Conservation (phyloP, 208 protist species). For the Borovskyia barvae region DNA sequence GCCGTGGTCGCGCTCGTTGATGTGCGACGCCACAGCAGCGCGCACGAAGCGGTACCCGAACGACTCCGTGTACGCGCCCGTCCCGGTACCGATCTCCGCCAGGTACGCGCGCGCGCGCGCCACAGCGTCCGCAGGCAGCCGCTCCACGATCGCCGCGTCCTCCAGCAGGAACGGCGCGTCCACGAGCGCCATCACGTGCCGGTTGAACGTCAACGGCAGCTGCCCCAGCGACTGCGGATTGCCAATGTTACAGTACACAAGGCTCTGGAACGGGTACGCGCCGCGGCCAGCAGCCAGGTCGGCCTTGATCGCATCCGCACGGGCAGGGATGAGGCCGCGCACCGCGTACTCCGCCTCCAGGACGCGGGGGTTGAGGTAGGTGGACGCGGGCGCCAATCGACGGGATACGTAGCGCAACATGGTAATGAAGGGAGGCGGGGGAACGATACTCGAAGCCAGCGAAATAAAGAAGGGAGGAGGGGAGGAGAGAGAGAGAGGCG, state of each 20-base stretch:
- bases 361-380: slow-evolving; percentile 63
- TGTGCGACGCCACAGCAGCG: slow-evolving; percentile 92
- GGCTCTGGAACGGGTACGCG: slow-evolving; percentile 62
- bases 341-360: slow-evolving; percentile 87
- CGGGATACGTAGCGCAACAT: not conserved
- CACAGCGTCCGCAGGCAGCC: slow-evolving; percentile 90
- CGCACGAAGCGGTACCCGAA: slow-evolving; percentile 89
- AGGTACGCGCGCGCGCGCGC: slow-evolving; percentile 83
- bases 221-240: slow-evolving; percentile 98
- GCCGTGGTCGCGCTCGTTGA: slow-evolving; percentile 92
- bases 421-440: too few species aligned
- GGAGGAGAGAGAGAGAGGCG: not conserved
- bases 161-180: slow-evolving; percentile 75
- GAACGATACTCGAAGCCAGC: too few species aligned
- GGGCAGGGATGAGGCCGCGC: slow-evolving; percentile 78
- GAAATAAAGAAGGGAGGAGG: not conserved
- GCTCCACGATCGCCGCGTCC: slow-evolving; percentile 30
- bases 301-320: slow-evolving; percentile 74
- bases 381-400: not conserved
- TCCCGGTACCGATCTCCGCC: slow-evolving; percentile 40
- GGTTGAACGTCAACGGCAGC: slow-evolving; percentile 96
- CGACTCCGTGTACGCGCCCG: slow-evolving; percentile 97
- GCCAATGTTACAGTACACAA: slow-evolving; percentile 99
- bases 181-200: slow-evolving; percentile 91
- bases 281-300: slow-evolving; percentile 44